Conservation (phyloP, 2,329 filamentous ascomycete species). For the Myriosclerotinia duriaeana region DNA sequence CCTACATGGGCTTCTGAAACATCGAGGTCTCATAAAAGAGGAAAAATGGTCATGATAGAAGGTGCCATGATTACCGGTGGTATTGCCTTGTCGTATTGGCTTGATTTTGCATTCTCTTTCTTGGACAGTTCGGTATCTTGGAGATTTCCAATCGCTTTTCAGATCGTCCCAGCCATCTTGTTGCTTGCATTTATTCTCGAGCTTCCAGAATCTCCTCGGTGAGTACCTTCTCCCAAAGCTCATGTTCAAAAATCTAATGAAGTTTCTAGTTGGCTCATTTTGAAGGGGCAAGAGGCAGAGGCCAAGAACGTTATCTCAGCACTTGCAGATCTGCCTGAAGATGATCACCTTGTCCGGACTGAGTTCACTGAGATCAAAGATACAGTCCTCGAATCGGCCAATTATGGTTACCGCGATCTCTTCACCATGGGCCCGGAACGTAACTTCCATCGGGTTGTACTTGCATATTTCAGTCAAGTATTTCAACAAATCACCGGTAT, state of each 20-base stretch:
- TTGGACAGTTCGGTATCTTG: constrained; percentile 16
- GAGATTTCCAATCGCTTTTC: constrained; percentile 26
- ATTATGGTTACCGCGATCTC: constrained; percentile 10
- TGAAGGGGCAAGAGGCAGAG: constrained; percentile 39
- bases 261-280: constrained; percentile 40
- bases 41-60: constrained; percentile 25
- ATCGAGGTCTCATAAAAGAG: constrained; percentile 24
- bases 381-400: constrained; percentile 1
- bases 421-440: constrained; percentile 23
- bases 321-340: constrained; percentile 38
- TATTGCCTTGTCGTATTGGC: constrained; percentile 24
- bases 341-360: constrained; percentile 56
- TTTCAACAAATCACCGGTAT: constrained; percentile 52
- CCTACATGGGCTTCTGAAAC: constrained; percentile 28
- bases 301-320: constrained; percentile 41
- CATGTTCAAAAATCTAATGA: neutral
- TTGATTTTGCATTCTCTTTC: constrained; percentile 22
- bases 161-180: constrained; percentile 22
- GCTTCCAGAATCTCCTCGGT: constrained; percentile 40
- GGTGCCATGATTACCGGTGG: constrained; percentile 24
- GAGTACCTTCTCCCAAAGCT: neutral
- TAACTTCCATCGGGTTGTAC: constrained; percentile 65
- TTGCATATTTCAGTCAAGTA: constrained; percentile 65
- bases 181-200: constrained; percentile 32
- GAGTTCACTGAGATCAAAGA: constrained; percentile 48